Percentiles rank a stretch among this genome's conserved stretches.
Conservation (phyloP, 2,329 filamentous ascomycete genomes). For the Ascochyta fabae region DNA sequence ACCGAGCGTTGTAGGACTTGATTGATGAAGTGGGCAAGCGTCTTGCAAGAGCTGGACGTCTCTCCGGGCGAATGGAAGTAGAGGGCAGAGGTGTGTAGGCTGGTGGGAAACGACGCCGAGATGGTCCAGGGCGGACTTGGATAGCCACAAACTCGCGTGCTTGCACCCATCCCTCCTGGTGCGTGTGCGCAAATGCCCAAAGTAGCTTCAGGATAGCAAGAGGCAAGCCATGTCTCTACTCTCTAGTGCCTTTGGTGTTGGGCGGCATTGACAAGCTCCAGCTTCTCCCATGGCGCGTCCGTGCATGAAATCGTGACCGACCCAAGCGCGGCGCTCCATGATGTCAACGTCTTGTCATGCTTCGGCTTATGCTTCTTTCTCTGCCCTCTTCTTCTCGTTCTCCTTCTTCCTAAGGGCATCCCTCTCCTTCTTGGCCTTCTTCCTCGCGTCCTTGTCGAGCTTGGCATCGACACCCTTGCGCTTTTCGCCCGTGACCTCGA, state of each 20-base stretch:
- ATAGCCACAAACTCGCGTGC: not conserved
- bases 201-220: not conserved
- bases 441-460: constrained; percentile 60
- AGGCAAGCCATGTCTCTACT: too few relatives aligned
- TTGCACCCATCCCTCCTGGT: not conserved
- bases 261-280: not conserved
- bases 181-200: not conserved
- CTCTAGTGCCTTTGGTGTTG: not conserved
- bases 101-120: not conserved
- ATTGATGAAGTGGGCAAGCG: not conserved
- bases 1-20: constrained; percentile 72
- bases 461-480: constrained; percentile 30
- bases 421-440: constrained; percentile 62
- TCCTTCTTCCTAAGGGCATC: constrained; percentile 53
- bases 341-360: constrained; percentile 1
- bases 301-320: not conserved
- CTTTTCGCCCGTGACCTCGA: constrained; percentile 38
- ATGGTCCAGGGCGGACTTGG: not conserved
- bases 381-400: constrained; percentile 40
- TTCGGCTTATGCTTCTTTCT: constrained; percentile 20
- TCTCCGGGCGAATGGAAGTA: not conserved
- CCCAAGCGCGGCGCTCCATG: constrained; percentile 16
- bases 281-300: not conserved
- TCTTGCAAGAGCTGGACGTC: not conserved
- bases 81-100: not conserved